Base-by-base conservation (phyloP, 1,139 yeast genomes). In the Nakaseomyces nivariensis region DNA sequence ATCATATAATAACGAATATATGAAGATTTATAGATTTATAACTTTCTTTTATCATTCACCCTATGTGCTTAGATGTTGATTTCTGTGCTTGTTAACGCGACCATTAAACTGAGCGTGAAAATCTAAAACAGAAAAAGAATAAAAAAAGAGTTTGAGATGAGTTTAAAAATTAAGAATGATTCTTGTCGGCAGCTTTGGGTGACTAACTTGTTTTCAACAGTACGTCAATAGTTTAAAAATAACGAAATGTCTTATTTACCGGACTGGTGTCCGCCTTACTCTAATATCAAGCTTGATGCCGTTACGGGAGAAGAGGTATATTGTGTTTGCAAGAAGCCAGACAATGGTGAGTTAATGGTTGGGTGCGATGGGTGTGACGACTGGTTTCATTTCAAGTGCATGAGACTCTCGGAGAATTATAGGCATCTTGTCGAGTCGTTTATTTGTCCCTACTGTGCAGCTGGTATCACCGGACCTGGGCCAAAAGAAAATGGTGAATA, bases 301-400 rank as follows among this genome's bases (percentile, higher is more conserved):
- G 51, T 45, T 3, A 61, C 66, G 5, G 67, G 80, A 45, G 85
- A 82, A 54, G 92, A 83, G 54, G 70, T 87, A 9, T 89, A 75
- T 59, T 90, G 97, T 64, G 69, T 82, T 0, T 90, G 97, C 64
- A 74, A 94, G 43, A 77, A 76, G 53, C 85, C 90, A 0, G 97
- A 90, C 60, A 73, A 75, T 53, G 95, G 92, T 1, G 85, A 85
- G 64, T 64, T 84, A 54, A 89, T 89, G 97, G 85, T 90, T 25
- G 89, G 86, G 0, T 90, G 97, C 64, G 97, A 89, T 64, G 90
- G 88, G 6, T 90, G 97, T 67, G 96, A 89, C 61, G 96, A 87
- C 56, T 90, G 97, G 97, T 90, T 76, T 62, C 97, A 90, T 67
- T 87, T 90, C 64, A 72, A 71, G 46, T 90, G 97, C 61, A 78